phyloP scores from a whole-genome alignment of 352 stramenopile species.

The Phytophthora sansomeana region DNA sequence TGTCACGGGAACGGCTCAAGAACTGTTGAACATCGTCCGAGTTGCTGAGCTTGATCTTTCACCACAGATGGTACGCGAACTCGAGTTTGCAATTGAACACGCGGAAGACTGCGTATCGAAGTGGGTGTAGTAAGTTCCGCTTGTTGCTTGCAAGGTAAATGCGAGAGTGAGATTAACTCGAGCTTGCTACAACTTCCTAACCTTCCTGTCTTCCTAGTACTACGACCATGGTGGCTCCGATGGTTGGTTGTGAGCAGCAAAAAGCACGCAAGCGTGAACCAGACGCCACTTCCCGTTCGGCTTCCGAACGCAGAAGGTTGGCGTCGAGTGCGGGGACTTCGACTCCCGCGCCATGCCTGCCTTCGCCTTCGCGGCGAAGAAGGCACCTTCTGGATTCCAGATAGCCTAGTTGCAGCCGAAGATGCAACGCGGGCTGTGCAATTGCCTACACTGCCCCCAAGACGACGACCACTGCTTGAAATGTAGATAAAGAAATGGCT shows the following conservation, averaged over 20 bases:
- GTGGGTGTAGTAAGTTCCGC: too few species aligned
- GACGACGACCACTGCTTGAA: conserved; percentile 9
- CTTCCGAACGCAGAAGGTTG: not conserved
- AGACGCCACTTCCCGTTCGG: too few species aligned
- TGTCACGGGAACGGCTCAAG: conserved; percentile 26
- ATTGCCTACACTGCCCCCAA: conserved; percentile 4
- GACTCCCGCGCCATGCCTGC: too few species aligned
- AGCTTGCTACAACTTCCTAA: not conserved
- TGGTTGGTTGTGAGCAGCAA: not conserved
- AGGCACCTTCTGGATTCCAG: not conserved
- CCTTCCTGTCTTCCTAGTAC: not conserved
- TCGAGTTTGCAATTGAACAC: conserved; percentile 12
- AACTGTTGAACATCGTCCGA: conserved; percentile 22
- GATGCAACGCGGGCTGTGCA: not conserved
- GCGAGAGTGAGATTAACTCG: not conserved
- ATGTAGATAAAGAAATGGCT: conserved; percentile 2
- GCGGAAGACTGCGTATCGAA: conserved; percentile 4
- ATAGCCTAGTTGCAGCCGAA: not conserved
- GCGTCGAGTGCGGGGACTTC: too few species aligned
- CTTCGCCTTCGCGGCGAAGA: too few species aligned
- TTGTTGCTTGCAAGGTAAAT: conserved; percentile 7
- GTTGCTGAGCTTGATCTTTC: not conserved
- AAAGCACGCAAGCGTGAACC: too few species aligned
- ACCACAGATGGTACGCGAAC: conserved; percentile 19
- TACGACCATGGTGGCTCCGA: not conserved